Evolutionary conservation across 768 basidiomycete genomes (phyloP), one percentile per base, ranked within the genome.

Genomic region (Lentinula sp.): DNA sequence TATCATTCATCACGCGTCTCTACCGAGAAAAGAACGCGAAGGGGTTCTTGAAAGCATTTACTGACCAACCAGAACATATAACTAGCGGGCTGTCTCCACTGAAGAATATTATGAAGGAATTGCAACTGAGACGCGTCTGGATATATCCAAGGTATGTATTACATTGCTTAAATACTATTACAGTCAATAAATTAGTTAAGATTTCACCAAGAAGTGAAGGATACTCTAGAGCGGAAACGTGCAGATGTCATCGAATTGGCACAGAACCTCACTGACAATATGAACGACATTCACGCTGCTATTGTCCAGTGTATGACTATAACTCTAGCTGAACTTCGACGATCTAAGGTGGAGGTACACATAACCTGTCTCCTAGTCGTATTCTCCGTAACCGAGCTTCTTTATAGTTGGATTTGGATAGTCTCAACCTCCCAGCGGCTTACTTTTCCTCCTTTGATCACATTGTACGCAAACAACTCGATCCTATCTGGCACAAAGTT

Each of bases 401-500:
- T 42, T 16, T 63, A 2, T 18, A 98, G 94, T 84, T 98, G 20
- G 96, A 98, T 57, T 79, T 98, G 15, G 96, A 98, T 65, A 95
- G 97, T 63, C 79, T 98, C 61, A 94, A 84, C 28, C 83, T 98
- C 51, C 91, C 97, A 68, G 95, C 90, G 66, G 93, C 95, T 0
- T 95, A 98, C 67, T 98, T 98, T 72, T 85, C 86, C 37, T 93
- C 91, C 1, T 99, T 98, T 68, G 95, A 98, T 68, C 75, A 83
- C 18, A 81, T 96, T 54, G 94, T 98, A 2, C 85, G 95, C 3
- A 83, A 85, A 36, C 93, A 95, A 67, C 83, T 98, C 7, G 93
- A 97, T 71, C 82, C 94, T 0, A 89, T 97, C 6, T 98, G 97
- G 96, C 95, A 98, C 72, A 93, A 94, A 74, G 95, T 96, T 32